Conservation (phyloP, 176 grass and related monocot species). For the Zoysia japonica region DNA sequence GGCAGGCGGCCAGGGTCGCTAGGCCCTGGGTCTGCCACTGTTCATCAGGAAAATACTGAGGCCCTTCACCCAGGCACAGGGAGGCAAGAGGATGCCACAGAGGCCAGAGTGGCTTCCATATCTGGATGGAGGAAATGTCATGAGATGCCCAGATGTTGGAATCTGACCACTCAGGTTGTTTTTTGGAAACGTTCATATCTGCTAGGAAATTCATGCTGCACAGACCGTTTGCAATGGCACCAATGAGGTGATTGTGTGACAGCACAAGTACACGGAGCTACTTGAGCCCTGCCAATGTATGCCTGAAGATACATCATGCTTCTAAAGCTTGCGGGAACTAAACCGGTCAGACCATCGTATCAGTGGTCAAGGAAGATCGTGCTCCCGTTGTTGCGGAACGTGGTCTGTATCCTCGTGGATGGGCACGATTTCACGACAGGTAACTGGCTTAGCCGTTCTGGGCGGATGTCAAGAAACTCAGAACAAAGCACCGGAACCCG, state of each 20-base stretch:
- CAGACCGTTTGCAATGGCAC: neutral
- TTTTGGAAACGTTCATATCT: neutral
- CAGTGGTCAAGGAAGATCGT: neutral
- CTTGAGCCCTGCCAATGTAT: too few species aligned
- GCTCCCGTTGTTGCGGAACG: neutral
- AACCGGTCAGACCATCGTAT: neutral
- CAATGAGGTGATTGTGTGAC: neutral
- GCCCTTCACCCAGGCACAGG: neutral
- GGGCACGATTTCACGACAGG: neutral
- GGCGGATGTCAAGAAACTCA: neutral
- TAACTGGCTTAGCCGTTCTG: neutral
- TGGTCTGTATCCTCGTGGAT: neutral
- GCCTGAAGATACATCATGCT: neutral
- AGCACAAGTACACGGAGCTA: too few species aligned
- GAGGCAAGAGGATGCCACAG: neutral
- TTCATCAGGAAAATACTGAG: neutral
- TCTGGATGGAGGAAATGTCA: neutral
- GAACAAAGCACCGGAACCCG: too few species aligned
- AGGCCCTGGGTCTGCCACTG: too few species aligned
- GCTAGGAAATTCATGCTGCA: neutral
- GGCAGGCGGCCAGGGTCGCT: too few species aligned
- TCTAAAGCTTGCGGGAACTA: neutral
- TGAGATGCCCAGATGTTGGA: neutral
- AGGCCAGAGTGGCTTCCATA: too few species aligned
- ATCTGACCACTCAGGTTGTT: neutral